phyloP scores from a whole-genome alignment of 345 rosid species.

The Brassica incana region DNA sequence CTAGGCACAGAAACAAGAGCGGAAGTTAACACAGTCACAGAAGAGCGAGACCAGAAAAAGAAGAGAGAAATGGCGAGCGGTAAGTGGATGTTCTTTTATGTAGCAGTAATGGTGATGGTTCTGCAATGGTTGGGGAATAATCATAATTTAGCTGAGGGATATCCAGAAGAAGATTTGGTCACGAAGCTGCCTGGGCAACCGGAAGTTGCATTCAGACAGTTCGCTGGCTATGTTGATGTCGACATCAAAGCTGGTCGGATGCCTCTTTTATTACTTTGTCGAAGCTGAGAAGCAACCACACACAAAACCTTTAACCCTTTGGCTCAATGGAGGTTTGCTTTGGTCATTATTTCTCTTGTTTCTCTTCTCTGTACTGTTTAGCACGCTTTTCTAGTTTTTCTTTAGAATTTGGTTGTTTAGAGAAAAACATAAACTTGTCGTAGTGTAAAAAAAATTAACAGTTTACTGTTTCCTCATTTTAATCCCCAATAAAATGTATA shows the following conservation, averaged over 20 bases:
- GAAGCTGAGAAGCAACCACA: constrained; percentile 69
- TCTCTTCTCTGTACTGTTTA: not conserved
- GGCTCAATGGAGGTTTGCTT: constrained; percentile 89
- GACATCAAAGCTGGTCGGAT: constrained; percentile 70
- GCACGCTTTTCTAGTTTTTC: not conserved
- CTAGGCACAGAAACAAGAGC: constrained; percentile 24
- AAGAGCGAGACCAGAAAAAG: not conserved
- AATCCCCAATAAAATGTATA: not conserved
- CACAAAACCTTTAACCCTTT: constrained; percentile 74
- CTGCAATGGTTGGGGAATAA: constrained; percentile 28
- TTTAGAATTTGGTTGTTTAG: not conserved
- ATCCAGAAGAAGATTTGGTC: constrained; percentile 76
- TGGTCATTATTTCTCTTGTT: not conserved
- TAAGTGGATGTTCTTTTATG: constrained; percentile 42
- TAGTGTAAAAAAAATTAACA: not conserved
- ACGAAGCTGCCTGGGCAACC: constrained; percentile 80
- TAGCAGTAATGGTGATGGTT: constrained; percentile 34
- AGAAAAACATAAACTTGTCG: not conserved
- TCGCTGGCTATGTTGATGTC: constrained; percentile 79
- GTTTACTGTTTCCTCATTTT: not conserved
- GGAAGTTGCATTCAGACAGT: constrained; percentile 67
- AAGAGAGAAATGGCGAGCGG: constrained; percentile 23
- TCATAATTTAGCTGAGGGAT: constrained; percentile 44
- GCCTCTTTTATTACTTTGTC: constrained; percentile 90
- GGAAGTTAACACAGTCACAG: not conserved